Base-by-base conservation (phyloP, 2,329 filamentous ascomycete species). In the Stachybotrys echinatus region DNA sequence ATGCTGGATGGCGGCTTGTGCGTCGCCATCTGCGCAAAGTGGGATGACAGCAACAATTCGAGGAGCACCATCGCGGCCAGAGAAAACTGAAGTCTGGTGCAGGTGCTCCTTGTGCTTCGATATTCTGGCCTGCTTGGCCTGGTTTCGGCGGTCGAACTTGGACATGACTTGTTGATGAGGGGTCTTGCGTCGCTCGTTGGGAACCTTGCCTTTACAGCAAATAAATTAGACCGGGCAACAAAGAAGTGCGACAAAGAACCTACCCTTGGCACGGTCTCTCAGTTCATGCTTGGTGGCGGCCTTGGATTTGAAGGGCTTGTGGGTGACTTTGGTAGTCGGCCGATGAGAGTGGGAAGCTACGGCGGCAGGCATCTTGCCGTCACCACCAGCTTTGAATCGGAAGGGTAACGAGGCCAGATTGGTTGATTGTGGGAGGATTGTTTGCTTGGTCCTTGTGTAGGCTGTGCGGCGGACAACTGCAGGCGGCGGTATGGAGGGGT, bases 101-200 rank as follows among this genome's bases (percentile, higher is more conserved):
- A 87, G 78, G 63, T 94, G 88, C 60, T 94, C 90, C 64, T 85
- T 85, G 64, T 91, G 84, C 71, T 97, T 96, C 58, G 84, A 77
- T 54, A 88, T 74, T 61, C 92, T 88, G 68, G 87, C 85, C 75
- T 99, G 94, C 70, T 92, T 92, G 59, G 90, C 89, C 74, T 95
- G 90, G 70, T 99, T 97, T 61, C 90, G 85, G 52, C 94, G 87
- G 70, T 96, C 91, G 67, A 99, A 81, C 72, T 97, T 99, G 52
- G 91, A 95, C 89, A 96, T 92, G 72, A 96, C 83, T 73, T 96
- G 90, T 68, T 99, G 94, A 68, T 96, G 90, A 49, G 89, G 89
- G 17, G 92, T 96, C 70, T 89, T 95, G 63, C 92, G 84, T 60
- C 77, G 76, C 64, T 95, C 88, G 61, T 82, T 74, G 49, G 77